Base-by-base conservation (phyloP, 306 rosid genomes). In the Corylus heterophylla region DNA sequence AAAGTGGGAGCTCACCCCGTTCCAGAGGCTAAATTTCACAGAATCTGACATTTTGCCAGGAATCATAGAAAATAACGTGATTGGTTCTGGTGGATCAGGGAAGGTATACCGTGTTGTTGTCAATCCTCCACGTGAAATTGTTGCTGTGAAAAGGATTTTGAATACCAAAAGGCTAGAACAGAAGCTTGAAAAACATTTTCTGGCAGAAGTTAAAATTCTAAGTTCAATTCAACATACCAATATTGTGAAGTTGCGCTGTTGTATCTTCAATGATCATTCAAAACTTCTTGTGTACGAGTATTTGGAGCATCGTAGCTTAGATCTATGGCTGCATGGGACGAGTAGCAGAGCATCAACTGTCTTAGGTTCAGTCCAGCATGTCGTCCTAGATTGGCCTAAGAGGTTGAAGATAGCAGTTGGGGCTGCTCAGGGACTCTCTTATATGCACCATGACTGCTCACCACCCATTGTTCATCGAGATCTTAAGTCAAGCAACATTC, bases 251-350 rank as follows among this genome's bases (percentile, higher is more conserved):
- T 78, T 94, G 76, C 72, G 86, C 54, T 94, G 98, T 55, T 87
- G 87, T 62, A 85, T 92, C 37, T 91, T 91, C 20, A 83, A 81
- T n/a, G 85, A 88, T 39, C 81, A 76, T 42, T 71, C 97, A 2
- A 78, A 84, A 81, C 97, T 94, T 11, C 94, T 94, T 45, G 98
- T 94, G n/a, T 94, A 92, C 17, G 97, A 92, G 82, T 89, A 90
- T 85, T 63, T 79, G 47, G 91, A 89, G 59, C 85, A 89, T 78
- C 90, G 78, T 4, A 89, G 97, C 90, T 88, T 92, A 8, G 97
- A 94, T 54, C 67, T 80, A 56, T 91, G 95, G 97, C 75, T 94
- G 70, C 89, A 83, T 47, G 58, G 73, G 77, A 86, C 72, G 79
- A 84, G 11, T 17, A 3, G 0, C 35, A 76, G 81, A 39, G 27